phyloP scores from a whole-genome alignment of 2,329 filamentous ascomycete genomes.

The Pseudogymnoascus sp. region DNA sequence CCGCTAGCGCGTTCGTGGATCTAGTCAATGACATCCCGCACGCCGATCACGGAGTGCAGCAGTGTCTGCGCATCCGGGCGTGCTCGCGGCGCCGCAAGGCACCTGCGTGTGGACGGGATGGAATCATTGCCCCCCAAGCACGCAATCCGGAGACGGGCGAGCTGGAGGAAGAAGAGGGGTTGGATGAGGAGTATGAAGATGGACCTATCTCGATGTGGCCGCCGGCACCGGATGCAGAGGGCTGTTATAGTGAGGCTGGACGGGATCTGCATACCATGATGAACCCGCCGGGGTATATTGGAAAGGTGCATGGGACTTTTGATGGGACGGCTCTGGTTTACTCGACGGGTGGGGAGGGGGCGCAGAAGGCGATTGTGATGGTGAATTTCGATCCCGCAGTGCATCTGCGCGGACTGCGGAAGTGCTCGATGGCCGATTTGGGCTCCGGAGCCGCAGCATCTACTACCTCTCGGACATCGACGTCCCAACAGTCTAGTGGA shows the following conservation, averaged over 20 bases:
- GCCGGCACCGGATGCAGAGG: slow-evolving; percentile 18
- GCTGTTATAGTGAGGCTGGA: slow-evolving; percentile 25
- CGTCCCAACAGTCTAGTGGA: neutral
- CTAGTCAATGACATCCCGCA: slow-evolving; percentile 43
- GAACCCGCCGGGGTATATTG: slow-evolving; percentile 32
- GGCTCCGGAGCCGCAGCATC: neutral
- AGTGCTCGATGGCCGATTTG: slow-evolving; percentile 16
- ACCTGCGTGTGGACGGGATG: slow-evolving; percentile 17
- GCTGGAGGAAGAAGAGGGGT: slow-evolving; percentile 14
- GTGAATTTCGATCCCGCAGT: slow-evolving; percentile 37
- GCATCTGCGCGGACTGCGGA: slow-evolving; percentile 26
- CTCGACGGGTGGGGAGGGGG: slow-evolving; percentile 26
- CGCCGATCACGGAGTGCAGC: slow-evolving; percentile 28
- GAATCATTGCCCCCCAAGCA: neutral
- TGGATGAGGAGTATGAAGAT: slow-evolving; percentile 23
- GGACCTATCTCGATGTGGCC: slow-evolving; percentile 31
- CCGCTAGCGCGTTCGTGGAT: slow-evolving; percentile 49
- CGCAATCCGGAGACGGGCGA: slow-evolving; percentile 14
- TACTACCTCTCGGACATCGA: neutral
- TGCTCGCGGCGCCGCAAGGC: slow-evolving; percentile 36
- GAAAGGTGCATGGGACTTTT: slow-evolving; percentile 34
- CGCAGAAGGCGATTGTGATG: slow-evolving; percentile 32
- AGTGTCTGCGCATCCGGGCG: slow-evolving; percentile 41
- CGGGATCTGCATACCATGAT: slow-evolving; percentile 32
- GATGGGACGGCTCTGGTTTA: slow-evolving; percentile 43